phyloP scores from a whole-genome alignment of 2,329 filamentous ascomycete species.

The Aurifilum marmelostoma region DNA sequence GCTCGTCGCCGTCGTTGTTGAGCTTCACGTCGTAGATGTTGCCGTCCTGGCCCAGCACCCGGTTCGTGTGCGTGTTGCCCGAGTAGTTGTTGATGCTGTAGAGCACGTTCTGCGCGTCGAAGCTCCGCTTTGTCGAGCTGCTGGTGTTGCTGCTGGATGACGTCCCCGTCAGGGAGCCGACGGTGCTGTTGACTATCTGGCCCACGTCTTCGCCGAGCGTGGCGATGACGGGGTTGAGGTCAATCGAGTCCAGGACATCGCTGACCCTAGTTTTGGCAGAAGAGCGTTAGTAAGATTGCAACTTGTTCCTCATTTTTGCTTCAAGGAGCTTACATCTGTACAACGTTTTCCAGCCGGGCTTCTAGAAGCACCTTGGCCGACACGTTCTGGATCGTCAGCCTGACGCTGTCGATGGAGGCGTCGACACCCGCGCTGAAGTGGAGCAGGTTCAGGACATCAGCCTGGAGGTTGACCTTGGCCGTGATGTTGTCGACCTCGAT shows the following conservation, averaged over 20 bases:
- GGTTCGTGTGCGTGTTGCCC: conserved; percentile 59
- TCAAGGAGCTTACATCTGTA: conserved; percentile 47
- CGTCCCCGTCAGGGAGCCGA: conserved; percentile 34
- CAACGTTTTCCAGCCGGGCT: conserved; percentile 62
- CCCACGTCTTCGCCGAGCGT: conserved; percentile 55
- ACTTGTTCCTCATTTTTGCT: background rate
- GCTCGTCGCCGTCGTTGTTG: conserved; percentile 56
- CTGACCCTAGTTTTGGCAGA: conserved; percentile 41
- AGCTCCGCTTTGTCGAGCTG: conserved; percentile 20
- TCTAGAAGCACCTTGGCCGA: conserved; percentile 62
- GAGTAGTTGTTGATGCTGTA: conserved; percentile 64
- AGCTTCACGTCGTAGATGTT: conserved; percentile 57
- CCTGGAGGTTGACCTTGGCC: conserved; percentile 63
- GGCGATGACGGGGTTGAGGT: conserved; percentile 63
- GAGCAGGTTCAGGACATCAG: conserved; percentile 60
- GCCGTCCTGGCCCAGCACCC: conserved; percentile 58
- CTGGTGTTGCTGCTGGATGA: conserved; percentile 28
- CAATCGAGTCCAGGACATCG: conserved; percentile 60
- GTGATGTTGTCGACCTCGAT: conserved; percentile 63
- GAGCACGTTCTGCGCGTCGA: conserved; percentile 42
- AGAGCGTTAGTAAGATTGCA: background rate
- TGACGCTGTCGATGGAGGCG: conserved; percentile 59
- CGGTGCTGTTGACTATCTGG: conserved; percentile 49
- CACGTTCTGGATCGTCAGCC: conserved; percentile 60
- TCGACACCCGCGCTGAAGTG: conserved; percentile 65